These are phyloP conservation scores for Psidium guajava DNA, from an alignment of 345 rosid genomes.

Conservation along the genomic window DNA sequence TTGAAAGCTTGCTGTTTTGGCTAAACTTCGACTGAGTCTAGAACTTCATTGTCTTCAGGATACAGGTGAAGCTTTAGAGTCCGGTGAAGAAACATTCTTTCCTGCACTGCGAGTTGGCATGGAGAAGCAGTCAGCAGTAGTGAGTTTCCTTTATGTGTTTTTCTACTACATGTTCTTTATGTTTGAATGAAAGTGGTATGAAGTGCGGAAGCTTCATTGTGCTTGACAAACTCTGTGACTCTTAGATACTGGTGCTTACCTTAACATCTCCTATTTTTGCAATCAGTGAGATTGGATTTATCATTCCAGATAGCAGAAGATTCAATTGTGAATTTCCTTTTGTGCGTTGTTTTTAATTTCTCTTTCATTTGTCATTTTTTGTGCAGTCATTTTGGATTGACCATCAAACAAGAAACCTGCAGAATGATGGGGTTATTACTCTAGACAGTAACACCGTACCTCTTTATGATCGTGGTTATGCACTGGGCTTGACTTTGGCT, in stretches of 20 bases:
- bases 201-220: background rate
- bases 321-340: background rate
- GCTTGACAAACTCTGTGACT: background rate
- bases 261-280: background rate
- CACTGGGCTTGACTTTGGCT: conserved; percentile 67
- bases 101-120: conserved; percentile 68
- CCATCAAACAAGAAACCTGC: conserved; percentile 31
- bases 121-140: conserved; percentile 64
- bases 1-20: background rate
- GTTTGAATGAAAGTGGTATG: background rate
- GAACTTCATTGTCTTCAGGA: conserved; percentile 35
- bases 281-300: background rate
- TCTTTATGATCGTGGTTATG: conserved; percentile 82
- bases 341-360: background rate
- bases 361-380: conserved; percentile 4
- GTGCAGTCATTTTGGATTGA: conserved; percentile 89
- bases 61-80: conserved; percentile 41
- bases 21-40: background rate
- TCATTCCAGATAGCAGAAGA: background rate
- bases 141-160: conserved; percentile 19
- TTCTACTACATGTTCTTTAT: background rate
- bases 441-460: conserved; percentile 50
- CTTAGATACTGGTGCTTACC: background rate
- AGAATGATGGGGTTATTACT: conserved; percentile 19
- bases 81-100: conserved; percentile 83